Base-by-base conservation (phyloP, 495 filamentous ascomycete species). In the Pseudotulostoma volvatum region DNA sequence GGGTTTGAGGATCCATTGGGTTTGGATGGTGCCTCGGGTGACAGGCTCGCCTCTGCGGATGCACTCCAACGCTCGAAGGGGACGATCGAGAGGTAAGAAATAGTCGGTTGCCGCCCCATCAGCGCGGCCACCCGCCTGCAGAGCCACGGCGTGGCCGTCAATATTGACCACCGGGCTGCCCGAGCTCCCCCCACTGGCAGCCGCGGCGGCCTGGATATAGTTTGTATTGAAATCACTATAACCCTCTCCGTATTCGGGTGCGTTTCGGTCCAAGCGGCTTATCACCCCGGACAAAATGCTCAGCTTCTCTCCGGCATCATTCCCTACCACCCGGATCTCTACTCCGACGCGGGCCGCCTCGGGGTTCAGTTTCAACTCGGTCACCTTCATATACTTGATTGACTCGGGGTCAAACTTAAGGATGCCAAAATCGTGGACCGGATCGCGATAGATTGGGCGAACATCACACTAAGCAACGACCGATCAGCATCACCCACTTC, bases 171-270 rank as follows among this genome's bases (percentile, higher is more conserved):
- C 90, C 1, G 90, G 90, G 74, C 82, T 90, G 18, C 90, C 90
- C 7, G 92, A 96, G 60, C 84, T 93, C 46, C 90, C 90, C 40
- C 90, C 90, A 55, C 83, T 94, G 8, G 90, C 90, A 4, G 90
- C 87, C 18, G 90, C 90, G 9, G 88, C 92, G 43, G 90, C 90
- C 66, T 99, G 90, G 44, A 96, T 96, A 59, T 99, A 99, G 56
- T 94, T 95, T 23, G 90, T 97, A 53, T 97, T 99, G 67, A 99
- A 99, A 52, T 99, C 90, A 57, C 87, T 87, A 57, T 99, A 99
- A 1, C 90, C 90, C 44, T 96, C 90, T 25, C 90, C 88, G 47
- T 99, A 99, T 48, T 99, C 90, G 4, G 90, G 90, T 3, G 90
- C 90, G 57, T 99, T 99, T 37, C 90, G 72, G 49, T 99, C 90